Evolutionary conservation across 352 stramenopile species (phyloP).

Genomic region (Pythium rhizo-oryzae): DNA sequence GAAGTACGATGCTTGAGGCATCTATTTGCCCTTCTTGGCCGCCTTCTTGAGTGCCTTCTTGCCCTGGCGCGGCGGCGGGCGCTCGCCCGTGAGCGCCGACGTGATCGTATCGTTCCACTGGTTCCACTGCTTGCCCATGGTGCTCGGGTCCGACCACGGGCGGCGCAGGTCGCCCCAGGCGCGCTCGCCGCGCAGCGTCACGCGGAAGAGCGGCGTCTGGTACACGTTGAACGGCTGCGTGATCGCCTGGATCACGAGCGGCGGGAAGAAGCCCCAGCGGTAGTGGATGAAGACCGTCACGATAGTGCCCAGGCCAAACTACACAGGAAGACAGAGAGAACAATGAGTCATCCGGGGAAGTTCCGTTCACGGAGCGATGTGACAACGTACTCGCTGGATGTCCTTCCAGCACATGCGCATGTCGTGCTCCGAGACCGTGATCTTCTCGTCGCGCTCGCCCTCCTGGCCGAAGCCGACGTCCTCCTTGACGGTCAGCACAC

Average conservation of each 20-base stretch:
- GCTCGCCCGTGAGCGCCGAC: slow-evolving; percentile 62
- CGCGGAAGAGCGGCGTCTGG: slow-evolving; percentile 64
- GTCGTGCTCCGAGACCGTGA: slow-evolving; percentile 83
- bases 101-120: slow-evolving; percentile 84
- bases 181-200: slow-evolving; percentile 60
- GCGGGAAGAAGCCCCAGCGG: slow-evolving; percentile 83
- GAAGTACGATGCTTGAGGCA: background rate
- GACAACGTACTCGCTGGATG: slow-evolving; percentile 58
- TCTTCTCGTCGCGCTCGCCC: slow-evolving; percentile 74
- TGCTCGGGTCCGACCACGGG: slow-evolving; percentile 66
- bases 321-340: background rate
- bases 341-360: background rate
- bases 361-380: background rate
- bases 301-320: slow-evolving; percentile 65
- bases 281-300: slow-evolving; percentile 78
- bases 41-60: slow-evolving; percentile 80
- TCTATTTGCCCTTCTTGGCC: slow-evolving; percentile 57
- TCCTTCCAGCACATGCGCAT: slow-evolving; percentile 74
- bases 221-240: slow-evolving; percentile 80
- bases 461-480: slow-evolving; percentile 78
- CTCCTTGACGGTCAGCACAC: slow-evolving; percentile 74
- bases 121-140: slow-evolving; percentile 70
- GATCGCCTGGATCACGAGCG: slow-evolving; percentile 78
- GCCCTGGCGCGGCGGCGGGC: slow-evolving; percentile 39
- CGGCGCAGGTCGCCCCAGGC: slow-evolving; percentile 80